Base-by-base conservation (phyloP, 495 filamentous ascomycete genomes). In the Neohortaea acidophila region DNA sequence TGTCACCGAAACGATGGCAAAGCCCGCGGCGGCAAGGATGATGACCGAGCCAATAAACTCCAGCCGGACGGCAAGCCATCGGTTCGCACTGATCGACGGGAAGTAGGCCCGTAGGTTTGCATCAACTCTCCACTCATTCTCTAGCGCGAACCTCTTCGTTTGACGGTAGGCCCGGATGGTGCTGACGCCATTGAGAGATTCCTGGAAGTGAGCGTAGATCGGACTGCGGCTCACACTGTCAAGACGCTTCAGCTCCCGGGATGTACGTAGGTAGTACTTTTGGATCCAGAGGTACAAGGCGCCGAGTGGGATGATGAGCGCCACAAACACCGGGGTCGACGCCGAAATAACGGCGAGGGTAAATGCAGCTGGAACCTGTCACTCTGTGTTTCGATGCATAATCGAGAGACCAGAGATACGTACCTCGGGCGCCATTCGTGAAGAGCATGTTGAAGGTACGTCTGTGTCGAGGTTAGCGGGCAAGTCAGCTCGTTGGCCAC, bases 101-200 rank as follows among this genome's bases (percentile, higher is more conserved):
- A 89, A 96, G 61, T 89, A 99, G 14, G 91, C 91, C 32, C 84
- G 73, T 20, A 94, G 67, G 54, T 99, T 99, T 25, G 81, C 79
- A 65, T 99, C 91, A 43, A 99, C 83, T 21, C 89, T 79, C 84
- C 85, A 94, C 64, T 99, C 85, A 46, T 96, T 99, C 56, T 99
- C 91, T 32, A 80, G 62, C 36, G 80, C 71, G 58, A 99, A 99
- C 32, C 91, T 67, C 28, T 72, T 62, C 55, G 91, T 75, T 55
- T 96, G 89, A 33, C 75, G 70, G 61, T 94, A 99, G 29, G 91
- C 91, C 46, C 91, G 80, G 50, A 99, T 99, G n/a, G 91, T 99
- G 41, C 79, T 82, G 51, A 94, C 79, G 28, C 89, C 91, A 38
- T 81, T 85, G 1, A 99, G 68, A 2, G 87, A 93, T 58, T 99